phyloP scores from a whole-genome alignment of 2,329 filamentous ascomycete species.

The Oidium heveae region DNA sequence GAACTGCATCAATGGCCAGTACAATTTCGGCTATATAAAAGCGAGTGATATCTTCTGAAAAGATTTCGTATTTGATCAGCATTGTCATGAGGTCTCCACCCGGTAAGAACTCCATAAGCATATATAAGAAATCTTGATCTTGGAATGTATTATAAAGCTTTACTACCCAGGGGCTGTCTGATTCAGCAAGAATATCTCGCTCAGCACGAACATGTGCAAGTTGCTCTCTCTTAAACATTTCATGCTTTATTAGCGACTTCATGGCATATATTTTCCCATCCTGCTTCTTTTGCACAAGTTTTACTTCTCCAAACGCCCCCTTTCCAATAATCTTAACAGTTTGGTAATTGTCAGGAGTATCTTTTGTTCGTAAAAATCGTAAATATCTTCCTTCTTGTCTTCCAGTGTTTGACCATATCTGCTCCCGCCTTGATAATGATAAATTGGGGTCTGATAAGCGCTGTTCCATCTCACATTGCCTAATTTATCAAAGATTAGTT shows the following conservation, averaged over 20 bases:
- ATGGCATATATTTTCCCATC: slow-evolving; percentile 95
- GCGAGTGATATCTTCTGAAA: slow-evolving; percentile 91
- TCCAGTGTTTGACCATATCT: slow-evolving; percentile 63
- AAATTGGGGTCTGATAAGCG: slow-evolving; percentile 57
- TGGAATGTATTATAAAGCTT: slow-evolving; percentile 98
- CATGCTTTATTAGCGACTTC: slow-evolving; percentile 94
- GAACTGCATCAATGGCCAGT: slow-evolving; percentile 92
- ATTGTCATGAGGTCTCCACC: slow-evolving; percentile 99
- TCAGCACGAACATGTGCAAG: slow-evolving; percentile 91
- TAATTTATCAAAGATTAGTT: slow-evolving; percentile 15
- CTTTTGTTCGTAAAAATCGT: slow-evolving; percentile 78
- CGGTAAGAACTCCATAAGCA: slow-evolving; percentile 97
- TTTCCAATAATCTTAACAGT: slow-evolving; percentile 98
- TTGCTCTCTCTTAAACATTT: slow-evolving; percentile 99
- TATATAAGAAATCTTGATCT: slow-evolving; percentile 85
- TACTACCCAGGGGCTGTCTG: slow-evolving; percentile 98
- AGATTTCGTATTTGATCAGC: slow-evolving; percentile 99
- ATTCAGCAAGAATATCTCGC: slow-evolving; percentile 90
- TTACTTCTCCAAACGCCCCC: slow-evolving; percentile 94
- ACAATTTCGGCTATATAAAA: slow-evolving; percentile 99
- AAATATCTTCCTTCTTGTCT: slow-evolving; percentile 82
- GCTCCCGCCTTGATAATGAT: slow-evolving; percentile 50
- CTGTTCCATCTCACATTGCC: slow-evolving; percentile 77
- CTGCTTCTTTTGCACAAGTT: slow-evolving; percentile 85
- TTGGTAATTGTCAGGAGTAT: slow-evolving; percentile 80